These are phyloP conservation scores for Pleurotus djamor DNA, from an alignment of 768 basidiomycete species.

Conservation along the genomic window DNA sequence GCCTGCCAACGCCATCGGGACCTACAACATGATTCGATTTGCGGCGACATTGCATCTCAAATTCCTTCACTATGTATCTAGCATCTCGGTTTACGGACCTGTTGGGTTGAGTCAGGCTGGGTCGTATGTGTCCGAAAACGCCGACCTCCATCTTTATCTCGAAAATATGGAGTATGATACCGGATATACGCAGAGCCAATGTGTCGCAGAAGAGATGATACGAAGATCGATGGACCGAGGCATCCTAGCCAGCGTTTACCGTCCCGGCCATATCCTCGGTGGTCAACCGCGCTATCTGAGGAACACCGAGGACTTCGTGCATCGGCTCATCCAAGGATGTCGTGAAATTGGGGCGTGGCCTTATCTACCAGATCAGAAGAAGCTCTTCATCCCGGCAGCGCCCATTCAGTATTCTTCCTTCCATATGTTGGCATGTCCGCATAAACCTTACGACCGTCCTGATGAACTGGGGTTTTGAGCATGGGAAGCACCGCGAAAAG, in stretches of 20 bases:
- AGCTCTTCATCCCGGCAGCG: neutral
- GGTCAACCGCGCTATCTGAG: neutral
- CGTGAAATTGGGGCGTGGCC: slow-evolving; percentile 1
- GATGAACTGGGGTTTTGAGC: neutral
- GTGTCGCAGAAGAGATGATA: slow-evolving; percentile 8
- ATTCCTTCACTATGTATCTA: slow-evolving; percentile 5
- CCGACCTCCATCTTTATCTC: neutral
- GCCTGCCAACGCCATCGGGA: slow-evolving; percentile 4
- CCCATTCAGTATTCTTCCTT: neutral
- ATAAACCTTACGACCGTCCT: neutral
- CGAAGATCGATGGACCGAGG: neutral
- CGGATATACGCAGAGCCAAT: slow-evolving; percentile 8
- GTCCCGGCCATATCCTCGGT: slow-evolving; percentile 1
- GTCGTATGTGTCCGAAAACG: neutral
- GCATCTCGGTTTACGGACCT: neutral
- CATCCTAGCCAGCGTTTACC: neutral
- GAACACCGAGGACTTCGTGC: slow-evolving; percentile 5
- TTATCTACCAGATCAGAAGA: slow-evolving; percentile 3
- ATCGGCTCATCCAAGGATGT: slow-evolving; percentile 1
- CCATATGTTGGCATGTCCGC: neutral
- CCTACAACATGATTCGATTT: neutral
- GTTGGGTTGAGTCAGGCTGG: neutral
- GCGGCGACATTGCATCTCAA: neutral
- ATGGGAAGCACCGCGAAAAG: slow-evolving; percentile 1
- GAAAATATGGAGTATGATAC: neutral